Conservation (phyloP, 2,329 filamentous ascomycete species). For the Neopestalotiopsis sp. region DNA sequence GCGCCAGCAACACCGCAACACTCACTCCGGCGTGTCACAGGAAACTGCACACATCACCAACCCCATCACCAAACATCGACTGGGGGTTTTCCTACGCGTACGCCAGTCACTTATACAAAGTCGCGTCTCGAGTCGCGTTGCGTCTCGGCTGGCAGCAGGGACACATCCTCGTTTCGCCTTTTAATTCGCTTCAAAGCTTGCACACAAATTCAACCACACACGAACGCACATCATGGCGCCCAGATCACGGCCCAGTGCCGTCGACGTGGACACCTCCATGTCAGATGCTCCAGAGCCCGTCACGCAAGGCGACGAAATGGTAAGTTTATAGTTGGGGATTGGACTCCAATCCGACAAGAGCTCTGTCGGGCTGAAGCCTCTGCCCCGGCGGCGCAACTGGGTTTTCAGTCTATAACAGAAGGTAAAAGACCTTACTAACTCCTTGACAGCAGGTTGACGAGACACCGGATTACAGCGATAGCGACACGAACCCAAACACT, state of each 20-base stretch:
- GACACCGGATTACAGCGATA: constrained; percentile 70
- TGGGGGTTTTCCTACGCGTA: constrained; percentile 10
- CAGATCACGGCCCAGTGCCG: constrained; percentile 57
- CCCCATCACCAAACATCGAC: not conserved
- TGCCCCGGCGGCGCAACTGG: not conserved
- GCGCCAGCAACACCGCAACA: constrained; percentile 12
- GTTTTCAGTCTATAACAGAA: not conserved
- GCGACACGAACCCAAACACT: constrained; percentile 71
- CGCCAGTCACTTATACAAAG: constrained; percentile 30
- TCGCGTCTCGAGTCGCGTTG: constrained; percentile 64
- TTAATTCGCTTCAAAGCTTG: constrained; percentile 19
- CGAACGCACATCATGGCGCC: constrained; percentile 56
- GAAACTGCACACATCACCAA: not conserved
- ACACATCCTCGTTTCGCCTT: not conserved
- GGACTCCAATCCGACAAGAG: not conserved
- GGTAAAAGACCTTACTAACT: constrained; percentile 17
- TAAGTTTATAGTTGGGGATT: constrained; percentile 34
- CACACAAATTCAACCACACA: constrained; percentile 23
- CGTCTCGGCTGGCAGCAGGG: constrained; percentile 43
- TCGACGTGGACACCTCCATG: constrained; percentile 68
- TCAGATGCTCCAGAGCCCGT: constrained; percentile 59
- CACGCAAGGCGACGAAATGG: constrained; percentile 53
- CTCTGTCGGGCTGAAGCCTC: not conserved
- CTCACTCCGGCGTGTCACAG: not conserved
- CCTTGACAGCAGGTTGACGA: constrained; percentile 62